Evolutionary conservation across 805 yeast species (phyloP).

Genomic region (Lipomyces yamadae): DNA sequence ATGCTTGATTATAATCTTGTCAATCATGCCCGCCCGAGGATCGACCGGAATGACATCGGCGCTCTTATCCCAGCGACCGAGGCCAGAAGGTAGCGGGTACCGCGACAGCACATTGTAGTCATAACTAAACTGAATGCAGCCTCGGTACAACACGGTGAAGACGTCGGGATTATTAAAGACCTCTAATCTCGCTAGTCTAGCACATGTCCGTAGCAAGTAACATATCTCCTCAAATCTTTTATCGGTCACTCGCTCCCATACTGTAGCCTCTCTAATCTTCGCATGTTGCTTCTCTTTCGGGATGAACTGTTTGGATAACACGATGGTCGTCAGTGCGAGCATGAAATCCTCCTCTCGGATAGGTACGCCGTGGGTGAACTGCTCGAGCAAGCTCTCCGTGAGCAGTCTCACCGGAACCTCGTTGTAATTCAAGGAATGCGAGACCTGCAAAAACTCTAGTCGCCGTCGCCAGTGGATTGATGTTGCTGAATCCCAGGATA

Average conservation of each 20-base stretch:
- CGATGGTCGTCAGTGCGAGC: conserved; percentile 41
- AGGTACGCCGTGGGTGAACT: conserved; percentile 44
- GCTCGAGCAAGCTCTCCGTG: conserved; percentile 40
- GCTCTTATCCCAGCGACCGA: conserved; percentile 9
- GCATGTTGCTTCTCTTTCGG: conserved; percentile 34
- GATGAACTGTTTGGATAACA: conserved; percentile 41
- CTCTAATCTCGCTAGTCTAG: conserved; percentile 1
- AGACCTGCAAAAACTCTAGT: conserved; percentile 41
- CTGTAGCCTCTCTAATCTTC: conserved; percentile 35
- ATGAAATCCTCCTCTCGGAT: conserved; percentile 43
- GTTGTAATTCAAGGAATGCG: conserved; percentile 37
- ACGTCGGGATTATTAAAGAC: conserved; percentile 2
- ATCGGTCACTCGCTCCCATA: conserved; percentile 17
- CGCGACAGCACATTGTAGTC: background rate
- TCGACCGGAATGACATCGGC: conserved; percentile 1
- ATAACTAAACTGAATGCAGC: conserved; percentile 35
- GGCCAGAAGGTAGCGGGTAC: conserved; percentile 8
- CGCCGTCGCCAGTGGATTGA: conserved; percentile 43
- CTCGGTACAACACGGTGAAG: conserved; percentile 24
- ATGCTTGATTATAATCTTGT: conserved; percentile 25
- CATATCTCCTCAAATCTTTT: conserved; percentile 20
- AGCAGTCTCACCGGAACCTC: conserved; percentile 40
- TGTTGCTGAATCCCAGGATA: background rate
- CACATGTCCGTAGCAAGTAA: conserved; percentile 2
- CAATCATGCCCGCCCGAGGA: conserved; percentile 21